phyloP scores from a whole-genome alignment of 257 asterid species.

The Forsythia suspensa region DNA sequence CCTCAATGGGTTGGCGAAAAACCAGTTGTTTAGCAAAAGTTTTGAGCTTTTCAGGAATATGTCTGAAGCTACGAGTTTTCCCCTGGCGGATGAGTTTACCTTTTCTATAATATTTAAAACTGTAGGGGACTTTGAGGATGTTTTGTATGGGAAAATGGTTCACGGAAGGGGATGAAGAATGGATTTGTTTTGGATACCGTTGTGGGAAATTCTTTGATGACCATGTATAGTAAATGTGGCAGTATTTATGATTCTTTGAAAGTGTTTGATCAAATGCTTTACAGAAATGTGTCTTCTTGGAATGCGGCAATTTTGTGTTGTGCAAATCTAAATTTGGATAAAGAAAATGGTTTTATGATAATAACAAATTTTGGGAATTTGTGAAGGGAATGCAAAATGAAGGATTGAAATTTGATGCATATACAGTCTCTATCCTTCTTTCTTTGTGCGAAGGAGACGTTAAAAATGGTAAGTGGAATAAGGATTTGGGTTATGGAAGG shows the following conservation, averaged over 20 bases:
- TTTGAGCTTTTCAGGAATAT: constrained; percentile 50
- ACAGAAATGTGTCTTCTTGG: constrained; percentile 56
- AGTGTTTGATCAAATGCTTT: constrained; percentile 68
- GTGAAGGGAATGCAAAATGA: constrained; percentile 53
- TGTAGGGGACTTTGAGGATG: constrained; percentile 42
- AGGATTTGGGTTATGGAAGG: constrained; percentile 38
- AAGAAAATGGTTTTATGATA: constrained; percentile 2
- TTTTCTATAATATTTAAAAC: constrained; percentile 48
- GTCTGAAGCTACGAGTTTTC: constrained; percentile 25
- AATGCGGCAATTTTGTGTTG: constrained; percentile 53
- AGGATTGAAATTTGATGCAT: constrained; percentile 52
- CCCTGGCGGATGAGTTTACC: constrained; percentile 58
- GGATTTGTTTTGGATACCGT: constrained; percentile 55
- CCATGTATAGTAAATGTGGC: constrained; percentile 54
- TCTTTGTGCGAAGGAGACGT: constrained; percentile 35
- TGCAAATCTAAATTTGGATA: constrained; percentile 25
- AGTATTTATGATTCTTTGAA: constrained; percentile 37
- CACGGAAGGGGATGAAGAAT: constrained; percentile 46
- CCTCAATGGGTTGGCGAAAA: constrained; percentile 56
- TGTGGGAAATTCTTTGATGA: constrained; percentile 63
- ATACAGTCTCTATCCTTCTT: constrained; percentile 55
- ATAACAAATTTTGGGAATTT: constrained; percentile 37
- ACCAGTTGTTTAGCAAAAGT: constrained; percentile 35
- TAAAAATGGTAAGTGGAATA: constrained; percentile 4
- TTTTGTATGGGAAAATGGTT: constrained; percentile 39